Evolutionary conservation across 805 yeast genomes (phyloP), one percentile per base, ranked within the genome.

Genomic region (Diddensiella transvaalensis): DNA sequence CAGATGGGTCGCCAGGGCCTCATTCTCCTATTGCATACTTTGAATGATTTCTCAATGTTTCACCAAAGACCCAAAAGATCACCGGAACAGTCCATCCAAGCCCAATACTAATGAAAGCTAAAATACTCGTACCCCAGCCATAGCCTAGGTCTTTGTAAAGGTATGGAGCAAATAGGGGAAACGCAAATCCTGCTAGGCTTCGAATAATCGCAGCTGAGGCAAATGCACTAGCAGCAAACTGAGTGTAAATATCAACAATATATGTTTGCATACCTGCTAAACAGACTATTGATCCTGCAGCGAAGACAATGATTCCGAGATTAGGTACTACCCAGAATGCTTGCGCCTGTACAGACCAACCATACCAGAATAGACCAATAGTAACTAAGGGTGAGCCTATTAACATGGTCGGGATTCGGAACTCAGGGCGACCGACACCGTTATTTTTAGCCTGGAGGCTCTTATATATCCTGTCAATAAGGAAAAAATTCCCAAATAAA

Each of bases 61-160:
- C 80, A 10, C 88, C 89, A 44, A 75, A 73, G 40, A 68, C 66
- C 48, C 72, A 69, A 29, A 83, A 78, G 44, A 78, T 73, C 11
- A 79, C 56, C 3, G 89, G 87, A 66, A 63, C 63, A 1, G 88
- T 87, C 10, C 80, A 63, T 8, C 87, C 85, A 44, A 82, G 64
- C 0, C 71, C 73, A 6, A 80, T 48, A 3, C 77, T 83, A 40
- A 82, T 62, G 36, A 81, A 70, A 0, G 76, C 88, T 59, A 80
- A 76, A 55, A 83, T 60, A 0, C 85, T 74, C 58, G 77, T 76
- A 21, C 86, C 86, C 87, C 87, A 83, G 3, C 86, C 87, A 55
- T 79, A 80, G 23, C 82, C 82, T 30, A 84, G 61, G 10, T 52
- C 54, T 36, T 64, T 64, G 60, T 79, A 83, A 82, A 83, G 75